Percentiles rank a stretch among this genome's conserved stretches.
Conservation (phyloP, 805 yeast genomes). For the Komagataella pseudopastoris region DNA sequence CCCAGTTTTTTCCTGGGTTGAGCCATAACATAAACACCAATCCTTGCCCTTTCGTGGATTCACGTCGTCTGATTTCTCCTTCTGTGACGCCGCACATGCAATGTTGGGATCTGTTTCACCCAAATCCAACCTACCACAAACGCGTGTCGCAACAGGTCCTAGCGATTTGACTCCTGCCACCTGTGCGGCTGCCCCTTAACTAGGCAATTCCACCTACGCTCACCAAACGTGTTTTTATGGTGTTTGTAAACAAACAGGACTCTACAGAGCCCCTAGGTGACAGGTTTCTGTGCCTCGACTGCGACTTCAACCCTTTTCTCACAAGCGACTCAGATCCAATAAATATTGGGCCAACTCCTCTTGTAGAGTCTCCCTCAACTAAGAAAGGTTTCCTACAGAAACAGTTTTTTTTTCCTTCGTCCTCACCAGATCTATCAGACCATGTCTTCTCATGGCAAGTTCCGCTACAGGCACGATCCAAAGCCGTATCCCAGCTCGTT, state of each 20-base stretch:
- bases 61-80: not conserved
- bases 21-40: not conserved
- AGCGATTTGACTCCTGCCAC: not conserved
- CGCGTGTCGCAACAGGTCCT: not conserved
- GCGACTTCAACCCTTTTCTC: not conserved
- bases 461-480: conserved; percentile 18
- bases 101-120: not conserved
- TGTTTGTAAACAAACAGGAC: not conserved
- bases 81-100: not conserved
- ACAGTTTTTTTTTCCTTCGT: not conserved
- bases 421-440: not conserved
- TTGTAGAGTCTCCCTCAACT: not conserved
- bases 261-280: not conserved
- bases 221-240: not conserved
- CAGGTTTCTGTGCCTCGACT: not conserved
- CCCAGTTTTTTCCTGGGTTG: not conserved
- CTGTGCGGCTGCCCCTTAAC: not conserved
- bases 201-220: not conserved
- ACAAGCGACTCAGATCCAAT: not conserved
- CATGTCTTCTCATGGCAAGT: not conserved
- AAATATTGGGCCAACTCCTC: not conserved
- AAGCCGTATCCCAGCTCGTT: conserved; percentile 35
- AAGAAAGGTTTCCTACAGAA: not conserved
- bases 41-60: not conserved
- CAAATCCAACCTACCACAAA: not conserved